Percentiles rank a stretch among this genome's conserved stretches.
Evolutionary conservation across 805 yeast genomes (phyloP).

Genomic region (Millerozyma miso): DNA sequence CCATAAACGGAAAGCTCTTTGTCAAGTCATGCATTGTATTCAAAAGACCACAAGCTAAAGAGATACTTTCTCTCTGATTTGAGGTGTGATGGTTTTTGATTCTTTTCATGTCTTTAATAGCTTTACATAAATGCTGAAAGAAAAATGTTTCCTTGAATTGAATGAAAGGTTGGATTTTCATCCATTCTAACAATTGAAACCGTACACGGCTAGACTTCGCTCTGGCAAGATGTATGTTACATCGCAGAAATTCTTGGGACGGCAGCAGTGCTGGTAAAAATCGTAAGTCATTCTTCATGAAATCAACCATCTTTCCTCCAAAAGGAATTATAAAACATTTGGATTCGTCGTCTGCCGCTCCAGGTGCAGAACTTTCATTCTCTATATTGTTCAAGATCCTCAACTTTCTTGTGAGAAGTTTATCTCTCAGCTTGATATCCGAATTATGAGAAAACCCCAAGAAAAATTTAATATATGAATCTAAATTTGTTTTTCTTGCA

Average conservation of each 20-base stretch:
- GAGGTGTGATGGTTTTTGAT: conserved; percentile 11
- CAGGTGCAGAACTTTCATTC: conserved; percentile 1
- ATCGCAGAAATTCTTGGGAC: conserved; percentile 7
- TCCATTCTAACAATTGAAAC: conserved; percentile 35
- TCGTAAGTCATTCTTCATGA: conserved; percentile 32
- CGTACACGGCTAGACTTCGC: conserved; percentile 17
- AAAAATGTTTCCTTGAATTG: conserved; percentile 21
- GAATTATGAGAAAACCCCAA: background rate
- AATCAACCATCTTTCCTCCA: conserved; percentile 31
- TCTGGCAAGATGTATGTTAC: conserved; percentile 14
- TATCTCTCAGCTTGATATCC: conserved; percentile 3
- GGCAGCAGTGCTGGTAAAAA: conserved; percentile 13
- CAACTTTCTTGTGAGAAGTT: conserved; percentile 9
- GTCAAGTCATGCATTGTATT: conserved; percentile 17
- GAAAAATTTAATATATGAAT: background rate
- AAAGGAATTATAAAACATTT: conserved; percentile 13
- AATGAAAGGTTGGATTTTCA: conserved; percentile 31
- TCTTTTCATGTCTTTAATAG: conserved; percentile 11
- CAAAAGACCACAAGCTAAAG: conserved; percentile 16
- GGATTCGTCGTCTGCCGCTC: background rate
- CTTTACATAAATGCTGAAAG: conserved; percentile 13
- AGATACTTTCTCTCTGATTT: conserved; percentile 14
- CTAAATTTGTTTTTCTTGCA: background rate
- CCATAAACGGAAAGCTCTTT: conserved; percentile 14
- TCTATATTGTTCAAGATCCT: conserved; percentile 7